Percentiles rank a stretch among this genome's conserved stretches.
These are phyloP conservation scores for Casuarina cunninghamiana DNA, from an alignment of 306 rosid genomes.

Conservation along the genomic window DNA sequence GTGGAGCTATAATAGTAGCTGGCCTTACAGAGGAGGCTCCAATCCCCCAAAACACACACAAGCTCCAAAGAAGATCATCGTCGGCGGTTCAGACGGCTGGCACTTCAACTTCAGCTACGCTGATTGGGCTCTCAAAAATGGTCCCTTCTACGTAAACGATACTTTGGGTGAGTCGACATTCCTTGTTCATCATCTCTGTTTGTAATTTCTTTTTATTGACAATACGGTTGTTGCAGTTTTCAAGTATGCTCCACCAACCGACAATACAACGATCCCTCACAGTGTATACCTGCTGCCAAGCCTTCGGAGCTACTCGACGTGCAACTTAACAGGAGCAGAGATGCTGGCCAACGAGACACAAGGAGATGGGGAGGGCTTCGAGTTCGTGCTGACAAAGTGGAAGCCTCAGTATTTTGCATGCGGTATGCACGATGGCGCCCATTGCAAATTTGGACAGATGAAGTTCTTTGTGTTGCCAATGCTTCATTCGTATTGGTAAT, in stretches of 20 bases:
- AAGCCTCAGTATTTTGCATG: conserved; percentile 64
- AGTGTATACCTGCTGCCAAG: conserved; percentile 53
- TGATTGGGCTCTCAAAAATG: conserved; percentile 50
- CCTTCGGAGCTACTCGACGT: conserved; percentile 44
- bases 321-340: conserved; percentile 52
- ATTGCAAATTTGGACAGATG: conserved; percentile 68
- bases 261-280: conserved; percentile 40
- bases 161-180: conserved; percentile 47
- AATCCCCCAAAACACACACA: conserved; percentile 30
- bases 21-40: conserved; percentile 38
- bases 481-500: conserved; percentile 33
- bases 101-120: conserved; percentile 53
- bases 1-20: conserved; percentile 32
- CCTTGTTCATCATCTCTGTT: no score
- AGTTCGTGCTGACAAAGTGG: conserved; percentile 51
- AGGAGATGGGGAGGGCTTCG: conserved; percentile 58
- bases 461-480: conserved; percentile 58
- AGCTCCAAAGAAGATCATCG: conserved; percentile 31
- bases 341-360: conserved; percentile 39
- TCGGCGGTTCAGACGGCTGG: conserved; percentile 62
- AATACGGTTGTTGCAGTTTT: conserved; percentile 45
- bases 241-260: conserved; percentile 63
- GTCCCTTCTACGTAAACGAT: conserved; percentile 57
- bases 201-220: background rate
- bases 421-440: conserved; percentile 57